Base-by-base conservation (phyloP, 306 rosid genomes). In the Quercus suber region DNA sequence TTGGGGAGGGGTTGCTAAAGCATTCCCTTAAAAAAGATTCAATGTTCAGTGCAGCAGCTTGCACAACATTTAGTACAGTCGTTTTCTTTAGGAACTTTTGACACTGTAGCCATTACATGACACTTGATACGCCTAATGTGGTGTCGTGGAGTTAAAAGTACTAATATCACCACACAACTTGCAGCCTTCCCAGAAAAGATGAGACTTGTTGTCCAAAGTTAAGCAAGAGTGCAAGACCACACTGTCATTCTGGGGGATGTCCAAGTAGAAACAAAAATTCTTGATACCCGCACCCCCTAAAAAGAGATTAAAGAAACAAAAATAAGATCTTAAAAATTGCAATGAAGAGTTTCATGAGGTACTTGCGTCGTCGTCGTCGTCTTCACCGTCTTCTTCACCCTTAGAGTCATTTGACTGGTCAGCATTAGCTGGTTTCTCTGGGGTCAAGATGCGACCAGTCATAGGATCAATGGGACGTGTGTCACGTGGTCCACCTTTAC, bases 401-500 rank as follows among this genome's bases (percentile, higher is more conserved):
- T 49, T 0, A 49, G 17, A 57, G 61, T 80, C 78, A n/a, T 73
- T 67, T 15, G 33, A 57, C 51, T 72, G 82, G 76, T 78, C 77
- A 64, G 75, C 75, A 69, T 19, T 68, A 64, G 78, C 81, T 60
- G 84, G 78, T 79, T 80, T 85, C 76, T 83, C 88, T 43, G 86
- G 87, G 77, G 63, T 75, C 75, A 81, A 3, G 51, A 91, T 59
- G 3, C 91, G 89, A 7, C 99, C 93, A 4, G 89, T 91, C 43
- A 94, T 75, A 35, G 97, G 90, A 86, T 92, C 92, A 0, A 91
- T 84, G 6, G 86, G 90, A 31, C 90, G 91, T 1, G 81, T 87
- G 72, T 92, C 94, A 12, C 97, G 87, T 12, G 85, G 88, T 71
- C 97, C 97, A 21, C 93, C 99, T 85, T 92, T 94, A 13, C 85